Evolutionary conservation across 1,139 yeast species (phyloP), one percentile per base, ranked within the genome.

Genomic region (Yamadazyma kanchanaburiensis): DNA sequence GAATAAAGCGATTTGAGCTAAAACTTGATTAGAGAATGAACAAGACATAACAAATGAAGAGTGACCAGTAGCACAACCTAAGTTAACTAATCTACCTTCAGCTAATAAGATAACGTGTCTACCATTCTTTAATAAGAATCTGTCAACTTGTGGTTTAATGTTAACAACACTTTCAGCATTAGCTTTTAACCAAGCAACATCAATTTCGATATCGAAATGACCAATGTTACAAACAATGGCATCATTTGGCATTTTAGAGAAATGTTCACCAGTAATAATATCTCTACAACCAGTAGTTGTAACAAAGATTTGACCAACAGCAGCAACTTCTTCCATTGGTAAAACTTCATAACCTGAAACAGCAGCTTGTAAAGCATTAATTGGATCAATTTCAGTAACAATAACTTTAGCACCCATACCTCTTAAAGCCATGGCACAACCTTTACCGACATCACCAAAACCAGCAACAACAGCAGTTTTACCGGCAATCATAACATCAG

Each of bases 1-100:
- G 94, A 75, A 91, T 61, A 91, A 77, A 58, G 98, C 99, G 58
- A 94, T 89, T 78, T 91, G 99, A 54, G 99, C 99, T 65, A 91
- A 79, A 47, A 91, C 98, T 76, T 91, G 99, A 85, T 91, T 91
- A 54, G 97, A 87, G 95, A 91, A 91, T 38, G 98, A 91, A 77
- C 98, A 91, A 45, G 97, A 89, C 99, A 91, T 91, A 62, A 91
- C 98, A 63, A 91, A 91, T 32, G 97, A 88, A 39, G 98, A 85
- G 79, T 91, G 99, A 62, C 99, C 99, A 60, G 98, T 94, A 64
- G 98, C 99, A 76, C 98, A 94, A 57, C 99, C 99, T 67, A 91
- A 80, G 89, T 91, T 91, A 65, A 91, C 98, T 61, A 91, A 83
- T 79, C 99, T 89, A 73, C 99, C 99, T 72, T 89, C 96, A 51